Base-by-base conservation (phyloP, 164 flowering plant species). In the Chloranthus sessilifolius region DNA sequence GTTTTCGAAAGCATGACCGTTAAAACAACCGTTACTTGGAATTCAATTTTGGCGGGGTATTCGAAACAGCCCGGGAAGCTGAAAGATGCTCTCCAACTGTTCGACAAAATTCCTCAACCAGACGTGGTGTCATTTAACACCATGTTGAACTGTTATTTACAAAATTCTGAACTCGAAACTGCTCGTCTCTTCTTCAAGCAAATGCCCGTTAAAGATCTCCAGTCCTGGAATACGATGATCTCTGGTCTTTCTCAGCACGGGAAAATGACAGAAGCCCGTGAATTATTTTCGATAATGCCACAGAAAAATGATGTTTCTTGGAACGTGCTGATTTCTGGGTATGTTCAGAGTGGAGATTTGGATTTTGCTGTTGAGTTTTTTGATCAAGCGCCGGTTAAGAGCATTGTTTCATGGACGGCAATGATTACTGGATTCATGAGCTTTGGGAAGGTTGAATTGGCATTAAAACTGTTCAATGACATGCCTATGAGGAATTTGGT, bases 221-320 rank as follows among this genome's bases (percentile, higher is more conserved):
- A 60, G 2, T 54, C 68, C 22, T 63, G 65, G 64, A 63, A 55
- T 26, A 63, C 72, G 1, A 68, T 68, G 72, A 47, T 68, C n/a
- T 59, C 72, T 12, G 66, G 72, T 22, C 37, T 62, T 10, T 50
- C 42, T 1, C 50, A 37, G 23, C 44, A 55, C 40, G 63, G 58
- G 12, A 25, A 38, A 39, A 54, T 62, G 55, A 23, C 23, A 20
- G 60, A 50, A 21, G 71, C 67, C 0, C 26, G 35, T 12, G 49
- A 50, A 35, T 12, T 67, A 11, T 62, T 67, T 12, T 20, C 12
- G 12, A 15, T 11, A 11, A 67, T 62, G 67, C 60, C 53, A 0
- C 53, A 36, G 43, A 67, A 59, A 50, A 59, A 63, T 23, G 50
- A 45, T 26, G 58, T 59, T 3, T 57, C 65, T 11, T 68, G 68